phyloP scores from a whole-genome alignment of 495 filamentous ascomycete genomes.

The Podospora tetraspora region DNA sequence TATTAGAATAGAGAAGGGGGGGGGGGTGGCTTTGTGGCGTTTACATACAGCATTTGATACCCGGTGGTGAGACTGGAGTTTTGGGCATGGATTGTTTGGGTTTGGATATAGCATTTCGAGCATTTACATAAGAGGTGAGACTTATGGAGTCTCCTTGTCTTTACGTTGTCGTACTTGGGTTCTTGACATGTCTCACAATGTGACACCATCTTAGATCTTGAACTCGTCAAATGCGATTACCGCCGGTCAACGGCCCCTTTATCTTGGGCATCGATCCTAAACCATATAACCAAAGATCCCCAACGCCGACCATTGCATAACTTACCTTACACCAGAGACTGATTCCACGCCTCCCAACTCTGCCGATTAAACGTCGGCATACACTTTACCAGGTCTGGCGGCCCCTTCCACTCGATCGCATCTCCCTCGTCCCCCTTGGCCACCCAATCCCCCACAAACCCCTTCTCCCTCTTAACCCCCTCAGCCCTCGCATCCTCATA shows the following conservation, averaged over 20 bases:
- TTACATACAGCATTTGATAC: not conserved
- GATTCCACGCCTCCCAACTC: constrained; percentile 26
- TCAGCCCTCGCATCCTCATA: constrained; percentile 36
- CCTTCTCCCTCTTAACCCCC: constrained; percentile 38
- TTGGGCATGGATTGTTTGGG: not conserved
- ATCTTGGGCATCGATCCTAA: no score
- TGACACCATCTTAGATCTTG: not conserved
- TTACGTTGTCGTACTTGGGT: not conserved
- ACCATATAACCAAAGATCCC: not conserved
- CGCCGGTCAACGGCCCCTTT: no score
- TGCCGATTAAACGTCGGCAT: constrained; percentile 20
- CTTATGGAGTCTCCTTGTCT: not conserved
- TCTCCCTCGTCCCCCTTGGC: constrained; percentile 3
- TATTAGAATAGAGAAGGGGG: no score
- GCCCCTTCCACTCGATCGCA: constrained; percentile 18
- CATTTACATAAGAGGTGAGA: not conserved
- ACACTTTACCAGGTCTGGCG: constrained; percentile 27
- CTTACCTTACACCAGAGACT: constrained; percentile 8
- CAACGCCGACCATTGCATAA: not conserved
- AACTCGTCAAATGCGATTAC: not conserved
- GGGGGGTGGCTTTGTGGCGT: no score
- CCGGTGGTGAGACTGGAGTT: not conserved
- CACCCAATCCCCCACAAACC: constrained; percentile 34
- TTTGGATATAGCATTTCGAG: not conserved
- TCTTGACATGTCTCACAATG: not conserved